These are phyloP conservation scores for Colletotrichum lupini DNA, from an alignment of 2,329 filamentous ascomycete species.

Conservation along the genomic window DNA sequence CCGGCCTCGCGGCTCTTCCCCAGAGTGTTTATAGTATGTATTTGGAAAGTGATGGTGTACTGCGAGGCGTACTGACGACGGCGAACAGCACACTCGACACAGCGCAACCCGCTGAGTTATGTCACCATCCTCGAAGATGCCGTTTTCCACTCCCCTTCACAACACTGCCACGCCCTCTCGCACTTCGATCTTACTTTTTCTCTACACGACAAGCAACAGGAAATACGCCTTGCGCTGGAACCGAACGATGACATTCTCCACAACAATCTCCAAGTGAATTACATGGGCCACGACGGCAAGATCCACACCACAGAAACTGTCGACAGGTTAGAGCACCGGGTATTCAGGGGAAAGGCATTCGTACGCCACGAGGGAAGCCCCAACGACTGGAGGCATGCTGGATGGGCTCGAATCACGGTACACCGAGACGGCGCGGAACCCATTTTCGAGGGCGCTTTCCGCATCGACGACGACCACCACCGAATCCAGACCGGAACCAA, in stretches of 20 bases:
- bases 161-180: constrained; percentile 82
- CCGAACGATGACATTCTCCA: constrained; percentile 92
- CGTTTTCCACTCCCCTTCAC: constrained; percentile 80
- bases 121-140: constrained; percentile 80
- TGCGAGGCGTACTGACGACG: neutral
- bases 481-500: constrained; percentile 82
- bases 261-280: constrained; percentile 78
- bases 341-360: constrained; percentile 86
- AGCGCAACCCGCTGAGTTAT: constrained; percentile 81
- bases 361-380: constrained; percentile 64
- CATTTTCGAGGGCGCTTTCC: constrained; percentile 91
- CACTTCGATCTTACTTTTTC: constrained; percentile 87
- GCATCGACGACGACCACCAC: constrained; percentile 83
- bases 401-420: constrained; percentile 87
- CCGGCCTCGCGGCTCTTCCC: constrained; percentile 44
- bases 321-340: constrained; percentile 78
- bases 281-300: constrained; percentile 77
- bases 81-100: constrained; percentile 72
- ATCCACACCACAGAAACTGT: constrained; percentile 75
- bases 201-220: constrained; percentile 73
- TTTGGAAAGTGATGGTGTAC: neutral
- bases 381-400: constrained; percentile 79
- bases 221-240: constrained; percentile 82
- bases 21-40: constrained; percentile 46
- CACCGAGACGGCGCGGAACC: constrained; percentile 80